Evolutionary conservation across 768 basidiomycete genomes (phyloP).

Genomic region (Bullera alba): DNA sequence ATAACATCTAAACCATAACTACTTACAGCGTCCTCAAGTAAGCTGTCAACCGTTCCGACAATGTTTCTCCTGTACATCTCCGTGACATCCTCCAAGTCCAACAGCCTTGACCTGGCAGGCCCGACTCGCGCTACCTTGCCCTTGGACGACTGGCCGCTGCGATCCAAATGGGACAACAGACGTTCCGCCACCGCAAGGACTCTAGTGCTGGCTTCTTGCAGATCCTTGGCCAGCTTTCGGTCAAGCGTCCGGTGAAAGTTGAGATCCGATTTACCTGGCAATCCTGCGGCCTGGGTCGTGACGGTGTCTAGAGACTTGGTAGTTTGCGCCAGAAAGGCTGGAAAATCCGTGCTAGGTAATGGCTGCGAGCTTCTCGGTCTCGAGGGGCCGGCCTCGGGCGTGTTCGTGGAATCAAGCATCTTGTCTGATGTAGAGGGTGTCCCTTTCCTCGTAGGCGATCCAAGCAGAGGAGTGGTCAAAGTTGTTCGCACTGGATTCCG

Average conservation of each 20-base stretch:
- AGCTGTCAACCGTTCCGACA: conserved; percentile 74
- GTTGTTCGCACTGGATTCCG: too few species aligned
- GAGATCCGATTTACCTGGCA: conserved; percentile 60
- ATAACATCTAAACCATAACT: background rate
- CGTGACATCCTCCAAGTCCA: conserved; percentile 69
- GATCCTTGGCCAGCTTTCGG: conserved; percentile 57
- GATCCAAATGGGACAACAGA: conserved; percentile 54
- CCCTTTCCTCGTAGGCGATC: too few species aligned
- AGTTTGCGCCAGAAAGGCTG: conserved; percentile 31
- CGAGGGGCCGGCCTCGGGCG: too few species aligned
- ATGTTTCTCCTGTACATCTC: conserved; percentile 72
- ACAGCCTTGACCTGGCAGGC: conserved; percentile 39
- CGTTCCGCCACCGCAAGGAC: conserved; percentile 63
- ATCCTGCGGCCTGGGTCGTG: conserved; percentile 38
- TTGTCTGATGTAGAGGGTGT: too few species aligned
- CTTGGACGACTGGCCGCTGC: too few species aligned
- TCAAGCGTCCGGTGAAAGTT: conserved; percentile 86
- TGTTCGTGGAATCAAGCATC: too few species aligned
- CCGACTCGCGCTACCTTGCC: background rate
- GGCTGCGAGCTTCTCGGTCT: too few species aligned
- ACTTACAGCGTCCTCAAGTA: conserved; percentile 75
- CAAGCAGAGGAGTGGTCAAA: too few species aligned
- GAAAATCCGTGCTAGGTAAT: conserved; percentile 17
- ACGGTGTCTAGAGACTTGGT: conserved; percentile 37
- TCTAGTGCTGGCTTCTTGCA: conserved; percentile 63